Evolutionary conservation across 768 basidiomycete genomes (phyloP).

Genomic region (Mycena chlorophos): DNA sequence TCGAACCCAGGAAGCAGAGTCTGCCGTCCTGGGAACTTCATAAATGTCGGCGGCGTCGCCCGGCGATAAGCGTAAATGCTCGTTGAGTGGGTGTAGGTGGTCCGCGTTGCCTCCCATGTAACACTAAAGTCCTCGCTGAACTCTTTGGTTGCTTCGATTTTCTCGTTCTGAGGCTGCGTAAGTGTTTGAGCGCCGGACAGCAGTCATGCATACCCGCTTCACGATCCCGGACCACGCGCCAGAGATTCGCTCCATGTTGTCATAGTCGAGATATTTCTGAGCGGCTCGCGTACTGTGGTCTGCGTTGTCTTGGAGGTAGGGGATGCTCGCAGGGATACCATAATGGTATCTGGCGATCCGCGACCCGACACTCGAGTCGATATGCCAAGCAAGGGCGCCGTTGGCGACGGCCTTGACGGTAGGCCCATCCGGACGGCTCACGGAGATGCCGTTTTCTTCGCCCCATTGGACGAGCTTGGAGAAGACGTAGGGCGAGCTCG

Average conservation of each 20-base stretch:
- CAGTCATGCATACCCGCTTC: constrained; percentile 19
- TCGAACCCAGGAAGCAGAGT: constrained; percentile 21
- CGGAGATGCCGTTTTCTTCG: constrained; percentile 19
- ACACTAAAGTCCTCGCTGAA: neutral
- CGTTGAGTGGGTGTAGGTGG: neutral
- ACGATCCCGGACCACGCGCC: constrained; percentile 27
- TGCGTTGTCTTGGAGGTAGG: constrained; percentile 10
- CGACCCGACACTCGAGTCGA: constrained; percentile 25
- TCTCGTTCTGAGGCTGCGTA: constrained; percentile 11
- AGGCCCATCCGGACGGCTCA: constrained; percentile 26
- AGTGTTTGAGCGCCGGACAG: neutral
- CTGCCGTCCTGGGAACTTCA: constrained; percentile 14
- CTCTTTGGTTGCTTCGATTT: constrained; percentile 9
- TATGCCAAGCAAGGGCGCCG: constrained; percentile 32
- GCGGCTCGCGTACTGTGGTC: constrained; percentile 14
- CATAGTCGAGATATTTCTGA: constrained; percentile 4
- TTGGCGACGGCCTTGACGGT: constrained; percentile 31
- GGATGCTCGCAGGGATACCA: constrained; percentile 17
- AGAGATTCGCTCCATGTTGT: constrained; percentile 11
- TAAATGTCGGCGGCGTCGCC: constrained; percentile 10
- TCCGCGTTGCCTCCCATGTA: neutral
- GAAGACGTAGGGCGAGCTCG: constrained; percentile 29
- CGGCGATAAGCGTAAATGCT: constrained; percentile 21
- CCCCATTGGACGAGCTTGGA: constrained; percentile 26
- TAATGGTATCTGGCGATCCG: constrained; percentile 30